A percentile compares a stretch with the other conserved stretches of the same genome.
phyloP scores from a whole-genome alignment of 2,329 filamentous ascomycete genomes.

The Microdochium nivale region DNA sequence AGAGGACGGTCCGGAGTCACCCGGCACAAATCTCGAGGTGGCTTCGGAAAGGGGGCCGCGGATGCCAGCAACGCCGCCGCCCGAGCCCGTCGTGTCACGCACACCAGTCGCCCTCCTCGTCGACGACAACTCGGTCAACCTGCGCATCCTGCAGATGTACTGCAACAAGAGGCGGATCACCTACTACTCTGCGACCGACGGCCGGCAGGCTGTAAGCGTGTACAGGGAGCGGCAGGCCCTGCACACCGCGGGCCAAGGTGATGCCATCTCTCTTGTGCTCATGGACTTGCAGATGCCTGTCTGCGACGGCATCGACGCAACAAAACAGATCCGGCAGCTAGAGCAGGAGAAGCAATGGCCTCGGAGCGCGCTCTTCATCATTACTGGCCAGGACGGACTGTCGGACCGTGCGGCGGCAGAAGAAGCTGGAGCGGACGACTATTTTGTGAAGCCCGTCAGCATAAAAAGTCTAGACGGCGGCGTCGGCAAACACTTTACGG shows the following conservation, averaged over 20 bases:
- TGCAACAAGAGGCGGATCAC: conserved; percentile 32
- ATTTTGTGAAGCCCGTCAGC: conserved; percentile 4
- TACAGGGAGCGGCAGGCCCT: conserved; percentile 13
- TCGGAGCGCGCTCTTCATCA: conserved; percentile 7
- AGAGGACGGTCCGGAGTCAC: neutral
- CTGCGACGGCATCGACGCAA: conserved; percentile 30
- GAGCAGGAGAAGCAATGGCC: conserved; percentile 15
- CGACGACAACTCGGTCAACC: conserved; percentile 39
- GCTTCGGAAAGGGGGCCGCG: neutral
- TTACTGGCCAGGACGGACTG: conserved; percentile 16
- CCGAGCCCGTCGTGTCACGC: neutral
- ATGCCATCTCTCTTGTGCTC: conserved; percentile 29
- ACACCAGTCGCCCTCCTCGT: conserved; percentile 24
- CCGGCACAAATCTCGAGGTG: neutral
- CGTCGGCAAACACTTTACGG: conserved; percentile 1
- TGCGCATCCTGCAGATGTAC: conserved; percentile 38
- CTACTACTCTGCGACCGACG: conserved; percentile 32
- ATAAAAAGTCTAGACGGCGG: conserved; percentile 1
- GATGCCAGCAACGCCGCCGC: neutral
- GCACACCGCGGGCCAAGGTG: conserved; percentile 4
- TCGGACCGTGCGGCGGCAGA: conserved; percentile 1
- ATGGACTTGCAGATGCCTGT: conserved; percentile 36
- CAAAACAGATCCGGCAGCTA: conserved; percentile 24
- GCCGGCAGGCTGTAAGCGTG: conserved; percentile 31
- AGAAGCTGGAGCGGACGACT: conserved; percentile 4